Evolutionary conservation across 2,329 filamentous ascomycete species (phyloP).

Genomic region (Alternaria incomplexa): DNA sequence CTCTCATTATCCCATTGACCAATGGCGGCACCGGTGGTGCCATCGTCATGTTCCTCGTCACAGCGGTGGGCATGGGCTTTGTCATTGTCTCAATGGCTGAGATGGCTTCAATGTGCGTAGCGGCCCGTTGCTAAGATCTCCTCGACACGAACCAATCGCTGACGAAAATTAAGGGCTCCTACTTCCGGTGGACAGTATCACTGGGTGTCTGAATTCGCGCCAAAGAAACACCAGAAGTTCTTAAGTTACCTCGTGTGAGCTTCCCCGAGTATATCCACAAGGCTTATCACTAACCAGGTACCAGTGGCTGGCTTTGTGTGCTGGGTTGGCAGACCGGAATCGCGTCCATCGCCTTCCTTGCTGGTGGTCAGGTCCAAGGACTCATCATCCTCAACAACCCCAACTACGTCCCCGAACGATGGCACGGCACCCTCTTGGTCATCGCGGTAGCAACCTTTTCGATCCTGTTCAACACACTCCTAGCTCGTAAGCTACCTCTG

Average conservation of each 20-base stretch:
- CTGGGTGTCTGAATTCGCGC: constrained; percentile 39
- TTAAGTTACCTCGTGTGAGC: constrained; percentile 24
- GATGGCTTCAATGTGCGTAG: constrained; percentile 35
- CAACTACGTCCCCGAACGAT: constrained; percentile 48
- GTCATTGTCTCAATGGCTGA: constrained; percentile 37
- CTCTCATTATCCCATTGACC: constrained; percentile 24
- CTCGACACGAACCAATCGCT: neutral
- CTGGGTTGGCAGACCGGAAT: constrained; percentile 50
- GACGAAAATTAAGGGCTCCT: constrained; percentile 24
- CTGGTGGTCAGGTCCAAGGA: constrained; percentile 40
- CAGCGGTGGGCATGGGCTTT: constrained; percentile 28
- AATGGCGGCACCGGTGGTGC: constrained; percentile 36
- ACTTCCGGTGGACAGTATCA: constrained; percentile 39
- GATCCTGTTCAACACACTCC: constrained; percentile 53
- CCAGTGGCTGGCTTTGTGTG: constrained; percentile 50
- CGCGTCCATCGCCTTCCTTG: constrained; percentile 39
- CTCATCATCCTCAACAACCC: constrained; percentile 49
- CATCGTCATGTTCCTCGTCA: constrained; percentile 33
- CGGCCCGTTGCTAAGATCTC: neutral
- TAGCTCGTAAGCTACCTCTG: constrained; percentile 53
- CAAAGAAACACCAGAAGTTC: constrained; percentile 28
- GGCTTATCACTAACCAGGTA: neutral
- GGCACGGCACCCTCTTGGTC: constrained; percentile 59
- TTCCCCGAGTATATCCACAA: neutral
- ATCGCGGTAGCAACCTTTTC: constrained; percentile 52